These are phyloP conservation scores for Hemerocallis citrina DNA, from an alignment of 106 monocot species.

Conservation along the genomic window DNA sequence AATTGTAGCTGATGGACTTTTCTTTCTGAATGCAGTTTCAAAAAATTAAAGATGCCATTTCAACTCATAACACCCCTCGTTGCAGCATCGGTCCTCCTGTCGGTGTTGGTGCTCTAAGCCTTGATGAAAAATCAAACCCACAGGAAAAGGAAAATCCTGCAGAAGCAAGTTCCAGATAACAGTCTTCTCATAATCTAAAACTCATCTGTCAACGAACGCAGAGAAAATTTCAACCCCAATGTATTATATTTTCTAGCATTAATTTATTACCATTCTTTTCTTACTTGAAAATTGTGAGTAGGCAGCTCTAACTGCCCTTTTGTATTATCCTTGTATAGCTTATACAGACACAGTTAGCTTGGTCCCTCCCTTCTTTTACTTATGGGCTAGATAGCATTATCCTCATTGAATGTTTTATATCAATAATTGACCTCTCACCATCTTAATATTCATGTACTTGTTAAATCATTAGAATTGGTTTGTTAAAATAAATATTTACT, in stretches of 20 bases:
- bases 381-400: no score
- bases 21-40: slow-evolving; percentile 23
- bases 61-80: slow-evolving; percentile 28
- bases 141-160: slow-evolving; percentile 3
- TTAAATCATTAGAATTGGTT: no score
- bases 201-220: not conserved
- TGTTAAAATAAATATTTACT: no score
- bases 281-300: not conserved
- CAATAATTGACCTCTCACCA: no score
- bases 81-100: slow-evolving; percentile 36
- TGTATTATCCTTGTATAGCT: not conserved
- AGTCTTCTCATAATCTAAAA: not conserved
- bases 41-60: slow-evolving; percentile 46
- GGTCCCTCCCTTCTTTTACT: no score
- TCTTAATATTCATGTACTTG: no score
- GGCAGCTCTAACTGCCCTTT: not conserved
- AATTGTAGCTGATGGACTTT: not conserved
- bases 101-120: slow-evolving; percentile 23
- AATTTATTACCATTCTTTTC: not conserved
- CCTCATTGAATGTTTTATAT: no score
- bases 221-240: not conserved
- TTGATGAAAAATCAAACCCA: slow-evolving; percentile 7
- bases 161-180: slow-evolving; percentile 9
- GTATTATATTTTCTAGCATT: slow-evolving; percentile 1
- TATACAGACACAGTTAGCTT: not conserved